Base-by-base conservation (phyloP, 805 yeast species). In the Metschnikowia baotianmanensis region DNA sequence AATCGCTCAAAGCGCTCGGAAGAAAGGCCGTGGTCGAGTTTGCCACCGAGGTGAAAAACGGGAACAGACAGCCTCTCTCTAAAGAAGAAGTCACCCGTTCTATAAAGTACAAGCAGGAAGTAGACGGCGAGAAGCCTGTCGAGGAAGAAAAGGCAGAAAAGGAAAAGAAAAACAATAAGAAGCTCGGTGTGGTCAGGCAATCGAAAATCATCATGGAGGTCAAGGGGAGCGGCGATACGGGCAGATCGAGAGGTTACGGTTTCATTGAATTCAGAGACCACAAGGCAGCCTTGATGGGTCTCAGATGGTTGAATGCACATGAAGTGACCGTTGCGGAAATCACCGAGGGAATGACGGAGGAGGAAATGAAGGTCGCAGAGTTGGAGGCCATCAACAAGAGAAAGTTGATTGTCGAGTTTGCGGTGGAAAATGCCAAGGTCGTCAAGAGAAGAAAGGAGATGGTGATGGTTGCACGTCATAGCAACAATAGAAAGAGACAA, bases 241-340 rank as follows among this genome's bases (percentile, higher is more conserved):
- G 99, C 42, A 77, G 99, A 63, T 82, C 93, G 57, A 83, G 97
- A 71, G 99, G 99, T 46, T 93, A 91, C 57, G 99, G 99, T 48
- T 91, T 93, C 73, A 65, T 93, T 32, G 98, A 93, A 65, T 89
- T 75, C 63, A 81, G 89, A 64, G 96, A 90, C 63, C 99, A 93
- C 63, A 85, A 84, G 63, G 62, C 83, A 48, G 98, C 99, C 1
- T 74, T 93, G 51, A 90, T 89, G 97, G 97, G 95, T 2, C 76
- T 93, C 42, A 80, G 99, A 71, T 93, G 96, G 96, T 74, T 93
- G 61, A 93, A 93, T 62, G 96, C 96, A 6, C 96, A 91, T 59
- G 83, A 78, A 56, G 96, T 93, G 6, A 67, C 86, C 0, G 63
- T 62, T 24, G 78, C 74, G 8, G 97, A 90, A 62, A 76, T 88